Percentiles rank a stretch among this genome's conserved stretches.
Conservation (phyloP, 75 land plant genomes). For the Cryptomeria japonica region DNA sequence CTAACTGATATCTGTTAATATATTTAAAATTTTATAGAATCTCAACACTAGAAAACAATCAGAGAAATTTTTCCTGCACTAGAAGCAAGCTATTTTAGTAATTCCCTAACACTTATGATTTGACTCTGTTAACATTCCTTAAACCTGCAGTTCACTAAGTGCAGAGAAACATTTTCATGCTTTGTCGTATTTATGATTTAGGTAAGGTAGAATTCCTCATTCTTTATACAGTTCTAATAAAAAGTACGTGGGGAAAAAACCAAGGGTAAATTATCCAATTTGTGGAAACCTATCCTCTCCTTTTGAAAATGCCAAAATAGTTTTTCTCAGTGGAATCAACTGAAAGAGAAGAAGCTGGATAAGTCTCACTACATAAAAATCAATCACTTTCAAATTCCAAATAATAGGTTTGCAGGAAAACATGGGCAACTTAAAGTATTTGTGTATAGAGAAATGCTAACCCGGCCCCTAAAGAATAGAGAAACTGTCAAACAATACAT, state of each 20-base stretch:
- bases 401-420: neutral
- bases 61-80: neutral
- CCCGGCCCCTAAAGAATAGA: neutral
- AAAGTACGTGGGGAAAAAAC: neutral
- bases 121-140: neutral
- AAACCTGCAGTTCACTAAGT: neutral
- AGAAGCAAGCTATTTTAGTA: neutral
- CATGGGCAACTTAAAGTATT: neutral
- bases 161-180: neutral
- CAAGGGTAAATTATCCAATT: neutral
- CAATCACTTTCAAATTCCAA: neutral
- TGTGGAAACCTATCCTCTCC: neutral
- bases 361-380: neutral
- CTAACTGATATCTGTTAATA: neutral
- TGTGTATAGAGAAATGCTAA: neutral
- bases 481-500: neutral
- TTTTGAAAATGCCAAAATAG: neutral
- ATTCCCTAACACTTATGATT: neutral
- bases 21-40: neutral
- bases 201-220: neutral
- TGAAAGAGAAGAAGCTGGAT: neutral
- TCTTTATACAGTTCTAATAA: neutral
- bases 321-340: neutral
- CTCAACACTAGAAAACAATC: neutral
- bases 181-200: neutral